phyloP scores from a whole-genome alignment of 768 basidiomycete species.

The Suillus decipiens region DNA sequence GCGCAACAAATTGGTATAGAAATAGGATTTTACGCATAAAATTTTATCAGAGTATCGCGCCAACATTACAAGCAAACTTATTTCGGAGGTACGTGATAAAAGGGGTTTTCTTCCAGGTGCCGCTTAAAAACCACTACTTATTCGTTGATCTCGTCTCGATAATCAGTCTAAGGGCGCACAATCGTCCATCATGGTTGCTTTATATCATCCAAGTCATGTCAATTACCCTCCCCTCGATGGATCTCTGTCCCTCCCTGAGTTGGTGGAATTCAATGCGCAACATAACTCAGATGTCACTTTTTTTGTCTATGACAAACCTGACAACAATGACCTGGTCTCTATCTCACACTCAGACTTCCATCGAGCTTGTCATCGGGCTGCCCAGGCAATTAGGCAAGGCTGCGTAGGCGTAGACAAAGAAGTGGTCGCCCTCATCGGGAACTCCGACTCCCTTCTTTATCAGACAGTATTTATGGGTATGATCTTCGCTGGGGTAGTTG shows the following conservation, averaged over 20 bases:
- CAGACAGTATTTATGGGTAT: conserved; percentile 38
- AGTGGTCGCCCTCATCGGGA: conserved; percentile 26
- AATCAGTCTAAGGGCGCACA: neutral
- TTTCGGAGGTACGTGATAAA: too few species aligned
- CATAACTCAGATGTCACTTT: conserved; percentile 31
- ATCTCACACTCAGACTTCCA: conserved; percentile 42
- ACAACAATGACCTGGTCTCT: conserved; percentile 20
- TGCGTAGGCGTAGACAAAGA: conserved; percentile 25
- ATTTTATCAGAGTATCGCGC: too few species aligned
- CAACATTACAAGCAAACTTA: too few species aligned
- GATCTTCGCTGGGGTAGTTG: conserved; percentile 40
- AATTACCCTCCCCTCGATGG: conserved; percentile 6
- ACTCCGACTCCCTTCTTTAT: conserved; percentile 36
- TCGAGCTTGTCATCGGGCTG: conserved; percentile 41
- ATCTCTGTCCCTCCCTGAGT: conserved; percentile 26
- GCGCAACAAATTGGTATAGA: too few species aligned
- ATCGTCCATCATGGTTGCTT: neutral
- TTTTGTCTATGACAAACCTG: conserved; percentile 4
- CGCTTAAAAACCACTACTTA: neutral
- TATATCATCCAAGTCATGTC: neutral
- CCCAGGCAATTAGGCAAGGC: conserved; percentile 41
- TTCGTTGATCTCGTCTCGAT: neutral
- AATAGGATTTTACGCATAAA: too few species aligned
- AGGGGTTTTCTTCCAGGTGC: neutral
- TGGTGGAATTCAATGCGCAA: conserved; percentile 37